Evolutionary conservation across 257 asterid genomes (phyloP).

Genomic region (Fraxinus cuspidata): DNA sequence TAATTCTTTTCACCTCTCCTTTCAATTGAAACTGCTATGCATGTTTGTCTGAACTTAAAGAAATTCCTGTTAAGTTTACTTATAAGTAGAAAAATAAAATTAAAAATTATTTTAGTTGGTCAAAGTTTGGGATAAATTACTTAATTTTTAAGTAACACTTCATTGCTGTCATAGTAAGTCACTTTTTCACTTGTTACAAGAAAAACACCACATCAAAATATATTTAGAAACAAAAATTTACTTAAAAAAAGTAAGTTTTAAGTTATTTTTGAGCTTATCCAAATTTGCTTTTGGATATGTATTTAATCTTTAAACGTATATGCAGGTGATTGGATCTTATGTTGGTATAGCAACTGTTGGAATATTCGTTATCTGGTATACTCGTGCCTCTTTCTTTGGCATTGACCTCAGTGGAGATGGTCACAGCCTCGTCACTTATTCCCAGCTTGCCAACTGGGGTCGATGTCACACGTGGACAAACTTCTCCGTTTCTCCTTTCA

Average conservation of each 20-base stretch:
- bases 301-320: constrained; percentile 11
- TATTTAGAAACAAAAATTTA: too few relatives aligned
- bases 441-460: constrained; percentile 94
- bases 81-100: too few relatives aligned
- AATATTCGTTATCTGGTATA: constrained; percentile 85
- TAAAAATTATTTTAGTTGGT: too few relatives aligned
- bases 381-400: constrained; percentile 86
- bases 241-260: too few relatives aligned
- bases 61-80: neutral
- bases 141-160: neutral
- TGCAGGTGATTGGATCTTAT: constrained; percentile 83
- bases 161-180: too few relatives aligned
- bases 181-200: too few relatives aligned
- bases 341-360: constrained; percentile 97
- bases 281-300: neutral
- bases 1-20: neutral
- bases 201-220: too few relatives aligned
- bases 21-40: neutral
- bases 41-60: neutral
- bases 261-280: too few relatives aligned
- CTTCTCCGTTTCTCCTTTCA: constrained; percentile 79
- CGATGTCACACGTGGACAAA: constrained; percentile 82
- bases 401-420: constrained; percentile 85
- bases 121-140: too few relatives aligned
- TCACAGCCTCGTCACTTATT: constrained; percentile 85